phyloP scores from a whole-genome alignment of 805 yeast species.

The Limtongia smithiae region DNA sequence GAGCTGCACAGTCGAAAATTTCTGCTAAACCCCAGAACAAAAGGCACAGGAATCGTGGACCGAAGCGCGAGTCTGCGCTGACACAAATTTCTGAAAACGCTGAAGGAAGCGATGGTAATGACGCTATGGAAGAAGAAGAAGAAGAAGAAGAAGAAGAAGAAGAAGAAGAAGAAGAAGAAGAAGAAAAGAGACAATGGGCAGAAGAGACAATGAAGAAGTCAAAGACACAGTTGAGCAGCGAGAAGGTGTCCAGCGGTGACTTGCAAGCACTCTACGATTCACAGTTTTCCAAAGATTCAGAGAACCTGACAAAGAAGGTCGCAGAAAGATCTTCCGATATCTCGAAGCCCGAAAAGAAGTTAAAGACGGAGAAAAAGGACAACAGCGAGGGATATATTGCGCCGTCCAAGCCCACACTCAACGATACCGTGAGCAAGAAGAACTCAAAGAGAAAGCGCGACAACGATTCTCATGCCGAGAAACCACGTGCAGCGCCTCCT shows the following conservation, averaged over 20 bases:
- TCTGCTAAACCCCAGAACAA: too few relatives aligned
- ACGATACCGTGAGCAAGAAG: background rate
- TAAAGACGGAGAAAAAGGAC: too few relatives aligned
- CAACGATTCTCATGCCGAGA: background rate
- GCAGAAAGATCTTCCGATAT: background rate
- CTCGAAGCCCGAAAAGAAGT: constrained; percentile 1
- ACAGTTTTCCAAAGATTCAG: constrained; percentile 4
- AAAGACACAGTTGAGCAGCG: background rate
- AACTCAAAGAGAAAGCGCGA: background rate
- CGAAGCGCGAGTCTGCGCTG: too few relatives aligned
- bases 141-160: background rate
- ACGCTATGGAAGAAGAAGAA: background rate
- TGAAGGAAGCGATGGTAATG: background rate
- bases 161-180: constrained; percentile 1
- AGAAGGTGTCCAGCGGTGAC: constrained; percentile 19
- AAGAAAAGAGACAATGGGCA: background rate
- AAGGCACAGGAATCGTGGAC: too few relatives aligned
- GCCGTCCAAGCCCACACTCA: background rate
- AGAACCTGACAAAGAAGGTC: constrained; percentile 11
- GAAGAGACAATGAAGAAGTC: background rate
- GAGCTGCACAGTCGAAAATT: too few relatives aligned
- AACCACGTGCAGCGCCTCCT: background rate
- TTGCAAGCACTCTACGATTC: constrained; percentile 20
- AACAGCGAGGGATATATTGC: too few relatives aligned
- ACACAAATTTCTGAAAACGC: background rate